Evolutionary conservation across 2,329 filamentous ascomycete species (phyloP).

Genomic region (Sarocladiaceae sp.): DNA sequence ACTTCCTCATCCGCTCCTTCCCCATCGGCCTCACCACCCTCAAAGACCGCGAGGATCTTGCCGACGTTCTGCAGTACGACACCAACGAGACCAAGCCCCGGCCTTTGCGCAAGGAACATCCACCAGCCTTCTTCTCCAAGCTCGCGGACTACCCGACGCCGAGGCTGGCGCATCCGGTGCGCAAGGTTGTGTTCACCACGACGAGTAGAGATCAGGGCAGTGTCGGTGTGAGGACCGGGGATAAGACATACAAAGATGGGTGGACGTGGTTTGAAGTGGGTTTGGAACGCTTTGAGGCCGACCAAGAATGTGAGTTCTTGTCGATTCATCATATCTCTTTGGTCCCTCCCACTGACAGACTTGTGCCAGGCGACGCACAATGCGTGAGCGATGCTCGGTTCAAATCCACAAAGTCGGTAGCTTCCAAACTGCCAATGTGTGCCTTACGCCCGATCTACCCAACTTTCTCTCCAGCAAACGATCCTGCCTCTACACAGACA

Average conservation of each 20-base stretch:
- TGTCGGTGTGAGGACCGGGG: conserved; percentile 27
- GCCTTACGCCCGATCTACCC: conserved; percentile 32
- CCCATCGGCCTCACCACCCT: conserved; percentile 29
- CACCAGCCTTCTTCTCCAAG: conserved; percentile 22
- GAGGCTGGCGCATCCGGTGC: conserved; percentile 41
- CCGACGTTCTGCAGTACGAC: conserved; percentile 24
- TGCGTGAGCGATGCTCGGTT: conserved; percentile 24
- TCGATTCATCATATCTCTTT: no score
- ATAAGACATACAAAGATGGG: conserved; percentile 40
- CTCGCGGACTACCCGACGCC: conserved; percentile 33
- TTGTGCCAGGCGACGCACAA: conserved; percentile 19
- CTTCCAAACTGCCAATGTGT: conserved; percentile 24
- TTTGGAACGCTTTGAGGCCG: conserved; percentile 46
- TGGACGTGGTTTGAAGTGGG: conserved; percentile 61
- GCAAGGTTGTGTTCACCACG: conserved; percentile 56
- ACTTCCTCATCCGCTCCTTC: conserved; percentile 29
- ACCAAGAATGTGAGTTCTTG: conserved; percentile 21
- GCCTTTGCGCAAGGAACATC: conserved; percentile 20
- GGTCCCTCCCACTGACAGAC: background rate
- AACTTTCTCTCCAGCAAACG: conserved; percentile 12
- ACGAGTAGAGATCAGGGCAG: conserved; percentile 54
- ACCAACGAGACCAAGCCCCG: conserved; percentile 21
- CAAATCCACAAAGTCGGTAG: conserved; percentile 15
- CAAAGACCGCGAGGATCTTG: conserved; percentile 18
- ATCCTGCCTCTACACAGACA: background rate